Conservation (phyloP, 352 stramenopile genomes). For the Phytopythium oedochilum region DNA sequence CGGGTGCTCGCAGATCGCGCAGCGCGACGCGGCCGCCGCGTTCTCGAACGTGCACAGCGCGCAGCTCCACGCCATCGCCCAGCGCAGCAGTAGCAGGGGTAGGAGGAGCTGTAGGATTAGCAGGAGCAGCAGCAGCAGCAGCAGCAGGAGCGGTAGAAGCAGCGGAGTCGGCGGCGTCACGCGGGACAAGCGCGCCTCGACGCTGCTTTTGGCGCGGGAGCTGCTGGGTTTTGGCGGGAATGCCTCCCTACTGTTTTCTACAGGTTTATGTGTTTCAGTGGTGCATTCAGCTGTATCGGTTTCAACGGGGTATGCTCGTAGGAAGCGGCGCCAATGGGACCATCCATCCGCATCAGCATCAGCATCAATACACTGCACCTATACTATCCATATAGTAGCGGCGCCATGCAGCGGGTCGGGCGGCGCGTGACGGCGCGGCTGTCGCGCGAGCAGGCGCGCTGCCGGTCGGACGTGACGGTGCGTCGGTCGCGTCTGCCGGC, state of each 20-base stretch:
- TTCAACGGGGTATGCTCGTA: too few species aligned
- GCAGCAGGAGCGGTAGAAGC: too few species aligned
- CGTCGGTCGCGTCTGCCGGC: conserved; percentile 31
- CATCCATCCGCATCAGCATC: too few species aligned
- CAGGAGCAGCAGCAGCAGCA: too few species aligned
- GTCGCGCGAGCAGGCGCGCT: conserved; percentile 24
- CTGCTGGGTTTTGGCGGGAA: conserved; percentile 3
- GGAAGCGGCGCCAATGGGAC: too few species aligned
- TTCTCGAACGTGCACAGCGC: conserved; percentile 78
- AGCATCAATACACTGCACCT: too few species aligned
- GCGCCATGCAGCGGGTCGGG: conserved; percentile 2
- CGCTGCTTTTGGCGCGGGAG: background rate
- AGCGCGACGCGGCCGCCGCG: conserved; percentile 19
- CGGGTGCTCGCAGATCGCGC: conserved; percentile 46
- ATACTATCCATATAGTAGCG: too few species aligned
- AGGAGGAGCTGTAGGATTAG: too few species aligned
- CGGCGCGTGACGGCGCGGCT: background rate
- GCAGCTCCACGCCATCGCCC: conserved; percentile 45
- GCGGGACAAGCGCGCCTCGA: too few species aligned
- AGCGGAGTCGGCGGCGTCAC: too few species aligned
- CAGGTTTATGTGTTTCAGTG: background rate
- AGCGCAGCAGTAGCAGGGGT: background rate
- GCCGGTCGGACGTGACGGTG: conserved; percentile 29
- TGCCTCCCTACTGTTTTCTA: background rate
- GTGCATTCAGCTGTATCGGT: too few species aligned